These are phyloP conservation scores for Aureobasidium sp. DNA, from an alignment of 2,329 filamentous ascomycete species.

Conservation along the genomic window DNA sequence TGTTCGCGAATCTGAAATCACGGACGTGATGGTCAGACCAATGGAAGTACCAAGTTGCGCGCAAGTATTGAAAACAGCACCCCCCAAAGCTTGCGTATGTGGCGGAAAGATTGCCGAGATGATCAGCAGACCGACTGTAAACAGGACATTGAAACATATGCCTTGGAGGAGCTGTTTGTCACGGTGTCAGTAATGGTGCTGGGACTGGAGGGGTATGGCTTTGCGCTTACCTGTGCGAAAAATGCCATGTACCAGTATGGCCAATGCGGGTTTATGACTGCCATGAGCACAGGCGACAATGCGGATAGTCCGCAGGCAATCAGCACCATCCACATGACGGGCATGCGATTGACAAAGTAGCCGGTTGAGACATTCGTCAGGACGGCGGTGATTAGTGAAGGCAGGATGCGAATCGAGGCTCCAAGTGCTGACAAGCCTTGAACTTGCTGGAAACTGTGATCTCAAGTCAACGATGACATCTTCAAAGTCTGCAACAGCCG, in stretches of 20 bases:
- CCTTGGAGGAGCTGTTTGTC: neutral
- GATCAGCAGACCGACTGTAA: conserved; percentile 35
- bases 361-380: conserved; percentile 26
- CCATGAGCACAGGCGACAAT: conserved; percentile 47
- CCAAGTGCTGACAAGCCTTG: conserved; percentile 16
- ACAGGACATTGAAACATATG: conserved; percentile 34
- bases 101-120: conserved; percentile 34
- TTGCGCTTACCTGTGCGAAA: conserved; percentile 29
- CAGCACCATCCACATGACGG: conserved; percentile 14
- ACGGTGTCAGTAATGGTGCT: neutral
- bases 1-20: conserved; percentile 26
- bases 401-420: conserved; percentile 34
- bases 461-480: neutral
- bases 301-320: conserved; percentile 28
- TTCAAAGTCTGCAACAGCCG: conserved; percentile 3
- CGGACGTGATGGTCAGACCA: conserved; percentile 30
- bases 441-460: conserved; percentile 19
- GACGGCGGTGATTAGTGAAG: conserved; percentile 36
- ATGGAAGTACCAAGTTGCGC: conserved; percentile 35
- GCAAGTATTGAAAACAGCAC: conserved; percentile 38
- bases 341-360: conserved; percentile 17
- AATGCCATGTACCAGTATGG: conserved; percentile 38
- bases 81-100: conserved; percentile 34
- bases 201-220: conserved; percentile 22
- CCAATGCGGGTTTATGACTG: conserved; percentile 39